Conservation (phyloP, 352 stramenopile species). For the Pythium sp. region DNA sequence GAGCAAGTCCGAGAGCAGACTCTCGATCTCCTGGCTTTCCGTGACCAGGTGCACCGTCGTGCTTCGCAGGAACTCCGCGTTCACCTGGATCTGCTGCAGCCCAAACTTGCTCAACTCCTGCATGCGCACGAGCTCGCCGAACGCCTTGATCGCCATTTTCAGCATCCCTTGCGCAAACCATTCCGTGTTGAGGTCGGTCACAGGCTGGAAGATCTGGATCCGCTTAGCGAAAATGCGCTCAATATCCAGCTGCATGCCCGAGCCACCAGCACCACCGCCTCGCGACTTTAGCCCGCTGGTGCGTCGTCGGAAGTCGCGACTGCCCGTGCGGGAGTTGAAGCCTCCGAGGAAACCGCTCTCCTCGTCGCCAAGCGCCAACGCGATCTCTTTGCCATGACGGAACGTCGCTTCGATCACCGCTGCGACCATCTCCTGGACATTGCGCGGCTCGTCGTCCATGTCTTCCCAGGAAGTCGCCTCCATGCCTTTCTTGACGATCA, state of each 20-base stretch:
- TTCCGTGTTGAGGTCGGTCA: slow-evolving; percentile 50
- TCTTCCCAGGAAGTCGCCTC: slow-evolving; percentile 47
- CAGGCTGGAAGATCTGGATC: slow-evolving; percentile 59
- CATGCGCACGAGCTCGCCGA: slow-evolving; percentile 61
- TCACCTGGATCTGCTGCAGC: slow-evolving; percentile 77
- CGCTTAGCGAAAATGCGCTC: slow-evolving; percentile 82
- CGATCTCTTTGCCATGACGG: slow-evolving; percentile 56
- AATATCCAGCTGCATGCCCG: slow-evolving; percentile 72
- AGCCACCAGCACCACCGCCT: slow-evolving; percentile 28
- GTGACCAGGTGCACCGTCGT: slow-evolving; percentile 55
- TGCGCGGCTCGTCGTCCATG: slow-evolving; percentile 63
- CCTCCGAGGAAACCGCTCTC: slow-evolving; percentile 45
- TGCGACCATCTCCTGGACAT: slow-evolving; percentile 63
- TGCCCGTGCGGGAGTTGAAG: slow-evolving; percentile 39
- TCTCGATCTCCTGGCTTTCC: slow-evolving; percentile 68
- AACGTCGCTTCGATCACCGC: slow-evolving; percentile 57
- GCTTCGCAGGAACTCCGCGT: slow-evolving; percentile 69
- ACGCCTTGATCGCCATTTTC: slow-evolving; percentile 78
- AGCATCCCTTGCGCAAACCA: slow-evolving; percentile 70
- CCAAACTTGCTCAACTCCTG: slow-evolving; percentile 63
- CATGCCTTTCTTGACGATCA: slow-evolving; percentile 39
- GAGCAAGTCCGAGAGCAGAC: slow-evolving; percentile 68
- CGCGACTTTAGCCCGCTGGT: slow-evolving; percentile 55
- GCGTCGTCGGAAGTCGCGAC: slow-evolving; percentile 63
- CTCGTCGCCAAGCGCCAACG: slow-evolving; percentile 58